Percentiles rank a stretch among this genome's conserved stretches.
phyloP scores from a whole-genome alignment of 768 basidiomycete species.

The Hortiboletus flavorubellus region DNA sequence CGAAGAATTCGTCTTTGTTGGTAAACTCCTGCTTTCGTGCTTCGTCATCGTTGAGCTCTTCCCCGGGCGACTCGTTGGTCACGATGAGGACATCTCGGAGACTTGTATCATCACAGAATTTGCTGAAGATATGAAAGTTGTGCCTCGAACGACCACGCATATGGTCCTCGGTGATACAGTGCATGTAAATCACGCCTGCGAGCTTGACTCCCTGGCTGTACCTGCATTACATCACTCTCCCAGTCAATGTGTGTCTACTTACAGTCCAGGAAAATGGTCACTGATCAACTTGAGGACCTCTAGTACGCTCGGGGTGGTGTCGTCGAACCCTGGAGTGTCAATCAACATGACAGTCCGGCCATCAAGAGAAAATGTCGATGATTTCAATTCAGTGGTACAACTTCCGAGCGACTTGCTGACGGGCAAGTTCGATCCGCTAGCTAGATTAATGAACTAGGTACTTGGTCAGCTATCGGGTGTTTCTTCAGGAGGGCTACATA shows the following conservation, averaged over 20 bases:
- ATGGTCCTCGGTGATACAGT: constrained; percentile 42
- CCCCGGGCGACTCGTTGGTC: constrained; percentile 44
- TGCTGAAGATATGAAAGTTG: constrained; percentile 45
- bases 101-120: constrained; percentile 46
- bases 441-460: constrained; percentile 46
- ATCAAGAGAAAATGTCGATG: constrained; percentile 41
- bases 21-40: constrained; percentile 39
- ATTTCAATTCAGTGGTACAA: constrained; percentile 41
- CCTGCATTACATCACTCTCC: constrained; percentile 2
- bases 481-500: constrained; percentile 7
- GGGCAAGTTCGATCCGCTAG: constrained; percentile 44
- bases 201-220: constrained; percentile 32
- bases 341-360: constrained; percentile 44
- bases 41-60: constrained; percentile 29
- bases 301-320: constrained; percentile 42
- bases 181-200: constrained; percentile 50
- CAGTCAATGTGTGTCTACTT: background rate
- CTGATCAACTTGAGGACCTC: constrained; percentile 47
- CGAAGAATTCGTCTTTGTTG: constrained; percentile 39
- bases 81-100: constrained; percentile 47
- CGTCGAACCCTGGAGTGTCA: constrained; percentile 61
- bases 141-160: constrained; percentile 42
- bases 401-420: constrained; percentile 41
- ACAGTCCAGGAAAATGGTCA: constrained; percentile 24
- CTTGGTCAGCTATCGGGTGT: background rate